Evolutionary conservation across 305 asterid genomes (phyloP).

Genomic region (Caryopteris hybrid): DNA sequence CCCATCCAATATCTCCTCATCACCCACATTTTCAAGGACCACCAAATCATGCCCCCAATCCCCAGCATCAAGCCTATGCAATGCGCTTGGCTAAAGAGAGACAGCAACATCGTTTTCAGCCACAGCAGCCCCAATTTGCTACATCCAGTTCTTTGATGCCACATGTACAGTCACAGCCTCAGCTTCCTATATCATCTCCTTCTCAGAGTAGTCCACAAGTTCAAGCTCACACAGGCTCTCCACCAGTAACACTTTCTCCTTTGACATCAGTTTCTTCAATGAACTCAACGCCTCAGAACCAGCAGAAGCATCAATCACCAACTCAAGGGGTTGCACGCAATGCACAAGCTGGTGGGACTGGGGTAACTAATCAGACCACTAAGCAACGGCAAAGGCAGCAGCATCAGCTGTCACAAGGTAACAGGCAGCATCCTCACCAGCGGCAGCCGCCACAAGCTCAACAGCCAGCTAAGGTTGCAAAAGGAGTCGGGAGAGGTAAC

Average conservation of each 20-base stretch:
- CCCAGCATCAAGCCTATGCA: constrained; percentile 65
- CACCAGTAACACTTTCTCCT: constrained; percentile 40
- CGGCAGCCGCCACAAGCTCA: constrained; percentile 47
- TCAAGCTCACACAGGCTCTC: constrained; percentile 40
- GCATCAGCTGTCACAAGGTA: constrained; percentile 43
- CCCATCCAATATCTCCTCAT: constrained; percentile 50
- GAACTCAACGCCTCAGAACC: constrained; percentile 51
- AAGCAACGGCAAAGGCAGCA: constrained; percentile 61
- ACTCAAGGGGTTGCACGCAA: constrained; percentile 39
- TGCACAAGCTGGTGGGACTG: constrained; percentile 46
- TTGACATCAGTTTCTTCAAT: constrained; percentile 38
- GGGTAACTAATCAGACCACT: constrained; percentile 34
- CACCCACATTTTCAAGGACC: constrained; percentile 54
- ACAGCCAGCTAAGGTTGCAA: constrained; percentile 46
- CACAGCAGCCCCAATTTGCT: constrained; percentile 41
- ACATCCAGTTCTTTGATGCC: constrained; percentile 39
- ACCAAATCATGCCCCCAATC: constrained; percentile 37
- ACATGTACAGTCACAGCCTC: constrained; percentile 42
- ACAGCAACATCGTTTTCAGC: constrained; percentile 52
- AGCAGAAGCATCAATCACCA: constrained; percentile 47
- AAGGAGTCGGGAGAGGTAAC: constrained; percentile 65
- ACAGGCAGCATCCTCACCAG: constrained; percentile 68
- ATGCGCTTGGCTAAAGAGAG: constrained; percentile 60
- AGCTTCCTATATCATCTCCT: constrained; percentile 47
- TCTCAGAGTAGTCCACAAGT: constrained; percentile 42